Evolutionary conservation across 768 basidiomycete genomes (phyloP).

Genomic region (Ephemerocybe angulata): DNA sequence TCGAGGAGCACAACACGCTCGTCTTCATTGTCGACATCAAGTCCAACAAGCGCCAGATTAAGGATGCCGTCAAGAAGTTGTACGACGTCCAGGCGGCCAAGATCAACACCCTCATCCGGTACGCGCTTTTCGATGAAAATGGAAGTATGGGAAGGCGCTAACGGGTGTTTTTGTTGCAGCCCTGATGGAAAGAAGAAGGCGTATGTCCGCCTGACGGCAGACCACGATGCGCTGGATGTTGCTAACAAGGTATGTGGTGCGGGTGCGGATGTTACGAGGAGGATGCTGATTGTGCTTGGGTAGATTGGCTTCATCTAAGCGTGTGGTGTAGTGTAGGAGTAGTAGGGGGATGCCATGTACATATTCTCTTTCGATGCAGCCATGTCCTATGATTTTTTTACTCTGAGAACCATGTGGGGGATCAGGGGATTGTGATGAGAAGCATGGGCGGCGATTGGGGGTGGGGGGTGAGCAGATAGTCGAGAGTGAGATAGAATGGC

Average conservation of each 20-base stretch:
- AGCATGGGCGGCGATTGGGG: no score
- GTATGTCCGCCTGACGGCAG: constrained; percentile 91
- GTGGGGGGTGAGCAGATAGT: no score
- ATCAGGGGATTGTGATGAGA: no score
- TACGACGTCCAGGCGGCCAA: constrained; percentile 96
- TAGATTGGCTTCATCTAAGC: constrained; percentile 93
- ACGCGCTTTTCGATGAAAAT: constrained; percentile 20
- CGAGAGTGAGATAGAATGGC: no score
- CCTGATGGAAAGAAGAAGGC: constrained; percentile 99
- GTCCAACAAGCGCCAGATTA: constrained; percentile 98
- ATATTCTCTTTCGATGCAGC: background rate
- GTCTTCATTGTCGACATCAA: constrained; percentile 96
- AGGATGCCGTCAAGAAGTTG: constrained; percentile 98
- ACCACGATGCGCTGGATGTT: constrained; percentile 94
- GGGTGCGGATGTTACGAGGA: background rate
- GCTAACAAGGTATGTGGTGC: constrained; percentile 78
- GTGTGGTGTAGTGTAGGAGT: background rate
- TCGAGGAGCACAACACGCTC: constrained; percentile 98
- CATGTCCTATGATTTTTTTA: background rate
- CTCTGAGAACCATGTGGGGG: background rate
- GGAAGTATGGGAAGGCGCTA: constrained; percentile 3
- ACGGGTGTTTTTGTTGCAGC: constrained; percentile 33
- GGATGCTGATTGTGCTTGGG: constrained; percentile 5
- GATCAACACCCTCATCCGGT: constrained; percentile 98
- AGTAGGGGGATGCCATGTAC: background rate